Base-by-base conservation (phyloP, 495 filamentous ascomycete species). In the Poronia punctata region DNA sequence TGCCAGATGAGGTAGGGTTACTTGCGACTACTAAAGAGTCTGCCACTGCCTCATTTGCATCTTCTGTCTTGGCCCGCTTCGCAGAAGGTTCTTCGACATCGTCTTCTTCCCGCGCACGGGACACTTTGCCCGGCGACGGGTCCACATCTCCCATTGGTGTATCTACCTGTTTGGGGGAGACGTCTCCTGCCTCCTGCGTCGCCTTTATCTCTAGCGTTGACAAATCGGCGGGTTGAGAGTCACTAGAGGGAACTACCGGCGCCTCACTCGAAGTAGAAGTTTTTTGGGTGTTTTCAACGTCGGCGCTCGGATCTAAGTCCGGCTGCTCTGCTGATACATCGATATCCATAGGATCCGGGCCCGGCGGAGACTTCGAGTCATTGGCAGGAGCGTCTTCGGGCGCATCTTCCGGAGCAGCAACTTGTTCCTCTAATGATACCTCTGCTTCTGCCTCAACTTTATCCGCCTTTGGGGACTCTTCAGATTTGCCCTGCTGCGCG, bases 81-180 rank as follows among this genome's bases (percentile, higher is more conserved):
- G 84, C 72, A 14, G 78, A 78, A 14, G 81, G 85, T 46, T 84
- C 85, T n/a, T 86, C 82, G 24, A 70, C 71, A 23, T 64, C 68
- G 40, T 88, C 76, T 23, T 76, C 80, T 11, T 90, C 85, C 0
- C 87, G 80, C 45, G 85, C 83, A 7, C 84, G 74, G 0, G 78
- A 66, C 2, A 80, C 33, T 57, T 87, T 88, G 2, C 62, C 57
- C 0, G 63, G 46, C 0, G 57, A 36, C 16, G 34, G 12, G 11
- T 42, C 46, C 2, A 56, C 45, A 12, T 67, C 65, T 0, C 60
- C 48, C 52, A 64, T 63, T 29, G 59, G 62, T 3, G 55, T 56
- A 24, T 70, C 67, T 3, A 47, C 40, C 7, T 49, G 49, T 5
- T 48, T 30, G 2, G 54, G 46, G 24, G 40, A 27, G 4, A 29